phyloP scores from a whole-genome alignment of 2,329 filamentous ascomycete species.

The Laburnicola sp. region DNA sequence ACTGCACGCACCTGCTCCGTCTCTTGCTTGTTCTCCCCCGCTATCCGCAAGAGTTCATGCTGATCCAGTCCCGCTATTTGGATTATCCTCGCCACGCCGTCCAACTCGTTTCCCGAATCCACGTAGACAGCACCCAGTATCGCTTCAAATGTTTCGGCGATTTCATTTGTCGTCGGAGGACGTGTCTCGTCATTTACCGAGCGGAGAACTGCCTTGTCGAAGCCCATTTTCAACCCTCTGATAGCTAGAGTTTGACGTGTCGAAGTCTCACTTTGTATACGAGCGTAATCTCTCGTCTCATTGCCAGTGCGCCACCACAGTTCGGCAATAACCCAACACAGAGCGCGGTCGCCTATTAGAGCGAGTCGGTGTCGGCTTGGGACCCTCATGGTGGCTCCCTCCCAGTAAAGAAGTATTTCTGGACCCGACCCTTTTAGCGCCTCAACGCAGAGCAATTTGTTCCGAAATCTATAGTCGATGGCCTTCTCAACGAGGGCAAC shows the following conservation, averaged over 20 bases:
- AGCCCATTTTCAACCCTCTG: conserved; percentile 12
- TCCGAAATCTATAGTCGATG: conserved; percentile 26
- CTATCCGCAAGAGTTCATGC: conserved; percentile 15
- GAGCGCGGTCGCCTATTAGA: conserved; percentile 25
- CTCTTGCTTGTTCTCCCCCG: not conserved
- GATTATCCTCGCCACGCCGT: conserved; percentile 16
- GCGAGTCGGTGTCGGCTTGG: conserved; percentile 25
- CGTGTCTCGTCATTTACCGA: not conserved
- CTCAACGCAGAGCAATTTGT: conserved; percentile 23
- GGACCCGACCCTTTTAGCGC: conserved; percentile 21
- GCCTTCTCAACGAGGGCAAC: conserved; percentile 19
- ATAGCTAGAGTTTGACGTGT: conserved; percentile 10
- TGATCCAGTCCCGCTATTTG: conserved; percentile 12
- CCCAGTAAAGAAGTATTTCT: conserved; percentile 17
- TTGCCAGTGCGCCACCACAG: conserved; percentile 23
- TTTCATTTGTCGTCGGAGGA: not conserved
- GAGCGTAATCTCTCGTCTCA: conserved; percentile 1
- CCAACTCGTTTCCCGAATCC: conserved; percentile 18
- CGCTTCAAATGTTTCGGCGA: conserved; percentile 28
- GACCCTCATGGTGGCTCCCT: conserved; percentile 13
- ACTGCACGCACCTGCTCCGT: not conserved
- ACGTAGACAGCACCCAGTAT: conserved; percentile 29
- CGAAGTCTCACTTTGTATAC: not conserved
- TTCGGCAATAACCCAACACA: conserved; percentile 19
- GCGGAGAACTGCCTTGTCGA: conserved; percentile 14